Evolutionary conservation across 495 filamentous ascomycete species (phyloP).

Genomic region (Saxophila tyrrhenica): DNA sequence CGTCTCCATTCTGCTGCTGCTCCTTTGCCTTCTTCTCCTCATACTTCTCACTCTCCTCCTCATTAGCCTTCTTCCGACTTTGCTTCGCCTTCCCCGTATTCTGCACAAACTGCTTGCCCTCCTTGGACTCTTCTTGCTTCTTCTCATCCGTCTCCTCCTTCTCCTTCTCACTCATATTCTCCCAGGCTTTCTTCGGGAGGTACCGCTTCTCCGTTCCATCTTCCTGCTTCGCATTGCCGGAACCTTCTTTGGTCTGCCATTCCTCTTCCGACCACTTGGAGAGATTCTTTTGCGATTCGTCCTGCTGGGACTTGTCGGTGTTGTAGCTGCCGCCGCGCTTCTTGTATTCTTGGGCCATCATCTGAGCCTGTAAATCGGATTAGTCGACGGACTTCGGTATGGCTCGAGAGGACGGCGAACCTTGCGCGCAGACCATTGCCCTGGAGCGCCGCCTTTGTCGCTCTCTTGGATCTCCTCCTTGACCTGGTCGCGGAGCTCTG

Average conservation of each 20-base stretch:
- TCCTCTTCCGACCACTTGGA: conserved; percentile 38
- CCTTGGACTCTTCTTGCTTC: conserved; percentile 32
- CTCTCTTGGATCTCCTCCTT: conserved; percentile 37
- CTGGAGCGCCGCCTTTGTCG: conserved; percentile 39
- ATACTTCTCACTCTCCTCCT: conserved; percentile 22
- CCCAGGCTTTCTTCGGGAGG: conserved; percentile 40
- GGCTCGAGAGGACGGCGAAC: conserved; percentile 12
- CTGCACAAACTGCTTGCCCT: conserved; percentile 37
- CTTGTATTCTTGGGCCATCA: conserved; percentile 43
- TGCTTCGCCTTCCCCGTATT: conserved; percentile 34
- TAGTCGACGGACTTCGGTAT: neutral
- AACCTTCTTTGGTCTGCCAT: conserved; percentile 42
- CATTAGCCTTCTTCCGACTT: conserved; percentile 26
- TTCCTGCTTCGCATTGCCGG: conserved; percentile 33
- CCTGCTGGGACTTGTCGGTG: conserved; percentile 33
- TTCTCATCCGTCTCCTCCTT: conserved; percentile 37
- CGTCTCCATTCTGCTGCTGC: conserved; percentile 5
- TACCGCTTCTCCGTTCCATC: conserved; percentile 39
- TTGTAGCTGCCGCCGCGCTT: conserved; percentile 40
- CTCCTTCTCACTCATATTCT: conserved; percentile 36
- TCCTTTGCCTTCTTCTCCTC: conserved; percentile 17
- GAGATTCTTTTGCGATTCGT: conserved; percentile 34
- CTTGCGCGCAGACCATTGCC: conserved; percentile 42
- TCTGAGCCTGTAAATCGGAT: conserved; percentile 30
- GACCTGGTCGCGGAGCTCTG: conserved; percentile 37